Evolutionary conservation across 2,329 filamentous ascomycete genomes (phyloP).

Genomic region (Trichoderma arundinaceum): DNA sequence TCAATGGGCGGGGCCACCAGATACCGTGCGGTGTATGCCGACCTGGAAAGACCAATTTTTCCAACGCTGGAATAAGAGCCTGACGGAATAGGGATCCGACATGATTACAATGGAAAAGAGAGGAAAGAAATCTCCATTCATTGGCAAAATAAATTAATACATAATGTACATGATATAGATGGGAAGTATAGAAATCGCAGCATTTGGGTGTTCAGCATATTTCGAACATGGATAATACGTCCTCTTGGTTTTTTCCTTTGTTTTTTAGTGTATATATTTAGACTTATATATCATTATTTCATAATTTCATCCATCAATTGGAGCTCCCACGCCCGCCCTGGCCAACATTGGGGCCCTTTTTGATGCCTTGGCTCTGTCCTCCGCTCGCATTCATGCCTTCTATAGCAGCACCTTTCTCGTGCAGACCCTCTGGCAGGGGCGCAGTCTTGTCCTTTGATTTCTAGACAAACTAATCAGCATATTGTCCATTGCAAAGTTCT

Average conservation of each 20-base stretch:
- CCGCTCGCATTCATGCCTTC: slow-evolving; percentile 50
- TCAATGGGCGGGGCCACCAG: slow-evolving; percentile 54
- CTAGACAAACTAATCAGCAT: not conserved
- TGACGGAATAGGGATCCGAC: not conserved
- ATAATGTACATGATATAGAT: slow-evolving; percentile 11
- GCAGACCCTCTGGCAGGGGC: slow-evolving; percentile 50
- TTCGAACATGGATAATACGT: not conserved
- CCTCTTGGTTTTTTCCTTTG: not conserved
- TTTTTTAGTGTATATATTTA: not conserved
- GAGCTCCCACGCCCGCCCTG: slow-evolving; percentile 45
- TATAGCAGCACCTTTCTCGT: slow-evolving; percentile 52
- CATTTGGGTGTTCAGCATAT: too few relatives aligned
- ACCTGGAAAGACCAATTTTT: slow-evolving; percentile 50
- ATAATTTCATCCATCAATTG: slow-evolving; percentile 29
- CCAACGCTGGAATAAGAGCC: slow-evolving; percentile 44
- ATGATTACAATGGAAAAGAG: not conserved
- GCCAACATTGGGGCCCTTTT: slow-evolving; percentile 48
- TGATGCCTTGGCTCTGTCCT: slow-evolving; percentile 50
- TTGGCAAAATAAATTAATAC: not conserved
- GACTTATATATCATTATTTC: not conserved
- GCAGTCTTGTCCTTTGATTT: slow-evolving; percentile 55
- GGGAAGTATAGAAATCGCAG: not conserved
- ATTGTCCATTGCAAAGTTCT: not conserved
- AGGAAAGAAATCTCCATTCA: not conserved
- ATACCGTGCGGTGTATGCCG: slow-evolving; percentile 56